Conservation (phyloP, 139 green algal species). For the Microglena sp. region DNA sequence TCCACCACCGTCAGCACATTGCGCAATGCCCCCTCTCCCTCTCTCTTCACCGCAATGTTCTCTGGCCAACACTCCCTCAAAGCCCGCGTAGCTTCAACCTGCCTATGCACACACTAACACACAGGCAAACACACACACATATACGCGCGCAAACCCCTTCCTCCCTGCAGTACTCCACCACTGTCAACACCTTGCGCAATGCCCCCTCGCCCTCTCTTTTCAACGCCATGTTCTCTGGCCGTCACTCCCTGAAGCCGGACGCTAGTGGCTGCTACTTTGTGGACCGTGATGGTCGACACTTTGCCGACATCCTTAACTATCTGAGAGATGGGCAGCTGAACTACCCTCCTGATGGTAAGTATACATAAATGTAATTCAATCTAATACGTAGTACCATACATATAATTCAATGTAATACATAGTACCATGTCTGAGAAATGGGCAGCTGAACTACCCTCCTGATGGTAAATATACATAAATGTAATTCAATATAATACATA, state of each 20-base stretch:
- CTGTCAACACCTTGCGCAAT: conserved; percentile 50
- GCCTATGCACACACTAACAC: too few species aligned
- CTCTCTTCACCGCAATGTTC: conserved; percentile 67
- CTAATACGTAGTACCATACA: too few species aligned
- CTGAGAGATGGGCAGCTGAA: conserved; percentile 35
- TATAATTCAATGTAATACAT: too few species aligned
- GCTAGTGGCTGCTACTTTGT: conserved; percentile 46
- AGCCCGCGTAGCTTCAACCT: too few species aligned
- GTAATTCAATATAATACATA: too few species aligned
- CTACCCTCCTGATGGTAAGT: conserved; percentile 49
- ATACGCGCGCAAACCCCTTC: too few species aligned
- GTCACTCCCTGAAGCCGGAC: conserved; percentile 28
- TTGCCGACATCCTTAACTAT: conserved; percentile 55
- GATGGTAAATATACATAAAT: too few species aligned
- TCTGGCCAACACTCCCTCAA: conserved; percentile 34
- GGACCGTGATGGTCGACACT: conserved; percentile 58
- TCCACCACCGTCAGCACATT: conserved; percentile 57
- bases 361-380: too few species aligned
- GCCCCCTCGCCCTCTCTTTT: conserved; percentile 50
- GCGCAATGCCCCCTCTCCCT: conserved; percentile 43
- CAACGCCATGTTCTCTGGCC: conserved; percentile 60
- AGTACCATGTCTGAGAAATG: too few species aligned
- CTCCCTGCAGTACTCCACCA: conserved; percentile 65
- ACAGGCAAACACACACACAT: too few species aligned
- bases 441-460: too few species aligned